Conservation (phyloP, 2,329 filamentous ascomycete species). For the Microcyclospora tardicrescens region DNA sequence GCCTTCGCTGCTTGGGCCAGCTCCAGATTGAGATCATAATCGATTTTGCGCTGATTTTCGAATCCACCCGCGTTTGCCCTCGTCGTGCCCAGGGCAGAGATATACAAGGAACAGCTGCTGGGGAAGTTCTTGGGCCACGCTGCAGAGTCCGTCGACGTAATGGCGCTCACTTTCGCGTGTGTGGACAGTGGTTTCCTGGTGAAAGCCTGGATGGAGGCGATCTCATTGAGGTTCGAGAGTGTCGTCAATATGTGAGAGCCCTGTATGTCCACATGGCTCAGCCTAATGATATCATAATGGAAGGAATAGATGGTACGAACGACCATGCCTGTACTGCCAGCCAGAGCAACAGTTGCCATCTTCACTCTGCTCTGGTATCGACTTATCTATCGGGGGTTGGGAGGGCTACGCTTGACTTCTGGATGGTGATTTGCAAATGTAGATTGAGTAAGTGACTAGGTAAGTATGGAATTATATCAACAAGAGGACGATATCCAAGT, state of each 20-base stretch:
- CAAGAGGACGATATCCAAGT: too few species aligned
- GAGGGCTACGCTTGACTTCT: too few species aligned
- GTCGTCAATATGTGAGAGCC: constrained; percentile 61
- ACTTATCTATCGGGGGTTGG: too few species aligned
- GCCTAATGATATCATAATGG: constrained; percentile 12
- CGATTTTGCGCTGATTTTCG: constrained; percentile 72
- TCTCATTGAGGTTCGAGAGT: constrained; percentile 42
- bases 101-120: constrained; percentile 50
- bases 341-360: constrained; percentile 41
- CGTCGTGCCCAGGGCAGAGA: constrained; percentile 73
- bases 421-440: too few species aligned
- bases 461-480: too few species aligned
- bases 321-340: constrained; percentile 54
- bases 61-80: constrained; percentile 60
- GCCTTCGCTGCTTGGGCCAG: constrained; percentile 62
- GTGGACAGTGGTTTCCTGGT: constrained; percentile 48
- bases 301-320: constrained; percentile 20
- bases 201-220: constrained; percentile 48
- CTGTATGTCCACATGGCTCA: constrained; percentile 23
- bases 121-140: constrained; percentile 54
- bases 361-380: too few species aligned
- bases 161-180: constrained; percentile 50
- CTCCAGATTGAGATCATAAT: constrained; percentile 73
- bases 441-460: too few species aligned
- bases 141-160: constrained; percentile 53